These are phyloP conservation scores for Anisodus tanguticus DNA, from an alignment of 257 asterid genomes.

Conservation along the genomic window DNA sequence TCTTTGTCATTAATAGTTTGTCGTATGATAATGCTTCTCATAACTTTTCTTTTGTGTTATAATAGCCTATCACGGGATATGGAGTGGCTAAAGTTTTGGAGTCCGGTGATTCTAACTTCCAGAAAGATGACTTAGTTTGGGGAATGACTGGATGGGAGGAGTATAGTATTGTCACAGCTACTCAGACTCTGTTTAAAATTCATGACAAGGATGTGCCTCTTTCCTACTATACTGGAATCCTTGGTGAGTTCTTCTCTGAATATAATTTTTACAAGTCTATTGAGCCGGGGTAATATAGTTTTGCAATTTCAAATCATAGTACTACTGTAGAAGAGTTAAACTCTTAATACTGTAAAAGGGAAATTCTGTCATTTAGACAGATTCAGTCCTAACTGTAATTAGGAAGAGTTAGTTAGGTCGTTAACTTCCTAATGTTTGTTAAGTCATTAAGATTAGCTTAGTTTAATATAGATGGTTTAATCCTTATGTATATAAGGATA, in stretches of 20 bases:
- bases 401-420: too few species aligned
- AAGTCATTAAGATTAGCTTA: too few species aligned
- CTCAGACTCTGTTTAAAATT: constrained; percentile 36
- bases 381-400: too few species aligned
- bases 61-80: constrained; percentile 38
- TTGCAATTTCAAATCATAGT: neutral
- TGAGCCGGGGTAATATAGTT: neutral
- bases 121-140: constrained; percentile 42
- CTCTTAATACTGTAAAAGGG: too few species aligned
- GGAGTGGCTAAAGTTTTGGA: constrained; percentile 46
- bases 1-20: neutral
- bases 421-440: too few species aligned
- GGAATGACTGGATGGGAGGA: constrained; percentile 51
- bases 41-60: neutral
- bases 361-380: too few species aligned
- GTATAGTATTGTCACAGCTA: neutral
- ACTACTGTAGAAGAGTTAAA: too few species aligned
- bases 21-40: neutral
- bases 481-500: too few species aligned
- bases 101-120: constrained; percentile 37
- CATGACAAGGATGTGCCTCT: constrained; percentile 50
- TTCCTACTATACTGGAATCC: constrained; percentile 62
- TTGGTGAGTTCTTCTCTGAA: constrained; percentile 41
- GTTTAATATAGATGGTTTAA: too few species aligned
- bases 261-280: neutral